Conservation (phyloP, 495 filamentous ascomycete genomes). For the Penicillium coprophilum region DNA sequence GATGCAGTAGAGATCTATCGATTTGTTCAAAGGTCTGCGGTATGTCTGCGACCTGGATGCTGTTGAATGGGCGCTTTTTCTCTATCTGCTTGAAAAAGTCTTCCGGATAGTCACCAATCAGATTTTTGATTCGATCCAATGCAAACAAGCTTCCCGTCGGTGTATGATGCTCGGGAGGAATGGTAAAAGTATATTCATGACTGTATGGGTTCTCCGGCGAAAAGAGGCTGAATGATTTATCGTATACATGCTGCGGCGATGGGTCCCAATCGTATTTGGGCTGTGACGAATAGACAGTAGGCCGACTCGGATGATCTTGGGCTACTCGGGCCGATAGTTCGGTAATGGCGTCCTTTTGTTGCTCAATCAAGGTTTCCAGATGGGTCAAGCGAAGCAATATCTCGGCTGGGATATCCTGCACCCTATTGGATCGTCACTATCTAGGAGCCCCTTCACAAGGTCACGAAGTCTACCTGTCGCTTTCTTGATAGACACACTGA, state of each 20-base stretch:
- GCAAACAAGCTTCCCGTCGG: slow-evolving; percentile 19
- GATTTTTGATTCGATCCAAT: slow-evolving; percentile 17
- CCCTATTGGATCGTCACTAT: slow-evolving; percentile 11
- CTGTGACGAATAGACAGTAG: background rate
- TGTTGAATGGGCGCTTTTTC: slow-evolving; percentile 12
- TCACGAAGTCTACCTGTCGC: slow-evolving; percentile 15
- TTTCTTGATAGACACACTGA: slow-evolving; percentile 24
- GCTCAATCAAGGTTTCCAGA: slow-evolving; percentile 6
- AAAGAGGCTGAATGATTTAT: background rate
- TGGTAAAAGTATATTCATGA: slow-evolving; percentile 13
- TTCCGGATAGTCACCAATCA: slow-evolving; percentile 23
- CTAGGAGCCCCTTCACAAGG: background rate
- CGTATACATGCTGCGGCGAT: slow-evolving; percentile 1
- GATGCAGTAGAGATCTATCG: background rate
- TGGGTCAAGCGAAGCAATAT: slow-evolving; percentile 10
- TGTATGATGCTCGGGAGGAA: slow-evolving; percentile 17
- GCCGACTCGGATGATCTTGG: background rate
- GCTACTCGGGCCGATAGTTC: background rate
- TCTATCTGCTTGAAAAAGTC: slow-evolving; percentile 22
- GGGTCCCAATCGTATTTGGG: slow-evolving; percentile 9
- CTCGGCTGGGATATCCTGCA: slow-evolving; percentile 11
- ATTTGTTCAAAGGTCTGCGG: slow-evolving; percentile 4
- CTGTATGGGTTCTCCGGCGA: background rate
- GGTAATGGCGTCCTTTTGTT: slow-evolving; percentile 9
- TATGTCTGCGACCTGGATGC: background rate